Evolutionary conservation across 2,329 filamentous ascomycete species (phyloP).

Genomic region (Tolypocladium pustulatum): DNA sequence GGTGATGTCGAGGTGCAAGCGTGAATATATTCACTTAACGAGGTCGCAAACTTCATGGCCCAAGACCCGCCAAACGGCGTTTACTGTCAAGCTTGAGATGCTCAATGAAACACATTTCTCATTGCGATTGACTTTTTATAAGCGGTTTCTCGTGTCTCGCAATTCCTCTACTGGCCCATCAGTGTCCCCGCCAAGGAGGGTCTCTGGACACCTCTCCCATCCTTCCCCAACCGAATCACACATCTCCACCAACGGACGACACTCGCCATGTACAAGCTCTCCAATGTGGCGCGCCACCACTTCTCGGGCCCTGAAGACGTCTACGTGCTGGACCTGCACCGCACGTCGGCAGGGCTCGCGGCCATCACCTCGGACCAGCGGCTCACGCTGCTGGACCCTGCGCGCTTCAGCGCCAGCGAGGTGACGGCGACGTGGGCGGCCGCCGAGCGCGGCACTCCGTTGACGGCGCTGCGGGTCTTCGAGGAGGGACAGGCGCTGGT

Average conservation of each 20-base stretch:
- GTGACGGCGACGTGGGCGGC: conserved; percentile 36
- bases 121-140: not conserved
- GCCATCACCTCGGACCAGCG: conserved; percentile 61
- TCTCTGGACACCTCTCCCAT: not conserved
- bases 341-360: conserved; percentile 41
- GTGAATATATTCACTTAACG: not conserved
- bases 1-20: not conserved
- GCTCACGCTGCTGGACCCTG: conserved; percentile 54
- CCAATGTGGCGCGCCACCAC: conserved; percentile 17
- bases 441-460: conserved; percentile 40
- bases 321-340: conserved; percentile 49
- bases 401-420: conserved; percentile 40
- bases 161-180: not conserved
- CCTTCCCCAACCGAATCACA: not conserved
- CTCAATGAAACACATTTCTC: not conserved
- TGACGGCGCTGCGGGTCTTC: conserved; percentile 51
- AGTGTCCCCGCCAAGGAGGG: not conserved
- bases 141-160: not conserved
- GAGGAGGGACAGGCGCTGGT: conserved; percentile 42
- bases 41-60: not conserved
- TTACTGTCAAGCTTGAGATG: not conserved
- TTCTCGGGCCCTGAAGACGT: conserved; percentile 23
- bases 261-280: conserved; percentile 22
- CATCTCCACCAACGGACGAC: not conserved
- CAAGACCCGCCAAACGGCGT: not conserved